Evolutionary conservation across 805 yeast species (phyloP).

Genomic region (Clavispora santaluciae): DNA sequence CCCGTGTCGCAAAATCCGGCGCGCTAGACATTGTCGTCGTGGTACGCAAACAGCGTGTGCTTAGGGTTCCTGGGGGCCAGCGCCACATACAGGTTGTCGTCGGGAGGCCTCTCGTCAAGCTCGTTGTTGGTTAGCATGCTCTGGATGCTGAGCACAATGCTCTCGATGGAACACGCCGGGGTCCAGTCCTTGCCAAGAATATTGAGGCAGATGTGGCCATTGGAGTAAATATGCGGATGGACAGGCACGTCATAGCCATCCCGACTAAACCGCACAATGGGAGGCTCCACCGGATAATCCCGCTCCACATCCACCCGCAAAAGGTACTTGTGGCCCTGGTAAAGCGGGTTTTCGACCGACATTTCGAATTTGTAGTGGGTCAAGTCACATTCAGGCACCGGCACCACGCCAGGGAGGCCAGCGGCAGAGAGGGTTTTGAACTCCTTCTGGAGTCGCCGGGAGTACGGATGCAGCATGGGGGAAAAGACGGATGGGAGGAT

Average conservation of each 20-base stretch:
- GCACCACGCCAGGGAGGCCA: slow-evolving; percentile 7
- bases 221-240: slow-evolving; percentile 71
- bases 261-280: slow-evolving; percentile 11
- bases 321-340: slow-evolving; percentile 6
- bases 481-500: slow-evolving; percentile 1
- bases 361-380: slow-evolving; percentile 6
- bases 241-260: slow-evolving; percentile 44
- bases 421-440: slow-evolving; percentile 5
- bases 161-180: slow-evolving; percentile 51
- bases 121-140: slow-evolving; percentile 55
- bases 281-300: slow-evolving; percentile 15
- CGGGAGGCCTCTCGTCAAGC: slow-evolving; percentile 50
- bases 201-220: slow-evolving; percentile 75
- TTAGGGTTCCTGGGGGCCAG: slow-evolving; percentile 58
- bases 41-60: slow-evolving; percentile 45
- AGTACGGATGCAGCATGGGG: slow-evolving; percentile 13
- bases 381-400: slow-evolving; percentile 9
- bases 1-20: too few species aligned
- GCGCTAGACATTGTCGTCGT: slow-evolving; percentile 52
- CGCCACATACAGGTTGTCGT: slow-evolving; percentile 44
- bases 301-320: slow-evolving; percentile 7
- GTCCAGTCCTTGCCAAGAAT: slow-evolving; percentile 64
- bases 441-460: slow-evolving; percentile 14
- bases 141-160: slow-evolving; percentile 54
- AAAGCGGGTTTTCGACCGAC: slow-evolving; percentile 8